These are phyloP conservation scores for Trametes cingulata DNA, from an alignment of 768 basidiomycete species.

Conservation along the genomic window DNA sequence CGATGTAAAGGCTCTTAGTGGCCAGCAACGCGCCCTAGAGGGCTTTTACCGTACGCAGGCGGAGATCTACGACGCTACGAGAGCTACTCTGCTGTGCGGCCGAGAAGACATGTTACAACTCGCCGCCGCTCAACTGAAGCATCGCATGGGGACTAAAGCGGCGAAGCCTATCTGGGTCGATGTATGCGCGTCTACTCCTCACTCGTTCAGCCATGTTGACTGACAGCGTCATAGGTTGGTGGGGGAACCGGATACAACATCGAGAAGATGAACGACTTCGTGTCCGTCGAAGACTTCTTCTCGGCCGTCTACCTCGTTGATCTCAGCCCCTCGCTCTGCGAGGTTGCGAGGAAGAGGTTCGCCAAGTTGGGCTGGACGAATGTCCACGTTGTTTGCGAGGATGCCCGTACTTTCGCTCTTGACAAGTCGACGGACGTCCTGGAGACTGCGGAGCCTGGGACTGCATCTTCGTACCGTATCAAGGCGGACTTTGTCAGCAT, in stretches of 20 bases:
- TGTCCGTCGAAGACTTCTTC: slow-evolving; percentile 62
- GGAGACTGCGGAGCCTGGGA: slow-evolving; percentile 25
- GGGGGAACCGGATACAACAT: slow-evolving; percentile 57
- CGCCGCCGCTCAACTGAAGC: slow-evolving; percentile 58
- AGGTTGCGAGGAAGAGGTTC: slow-evolving; percentile 70
- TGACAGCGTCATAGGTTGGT: not conserved
- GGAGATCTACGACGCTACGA: slow-evolving; percentile 69
- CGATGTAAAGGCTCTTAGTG: slow-evolving; percentile 7
- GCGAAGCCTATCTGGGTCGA: slow-evolving; percentile 71
- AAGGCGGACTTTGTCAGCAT: slow-evolving; percentile 47
- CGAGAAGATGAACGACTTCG: slow-evolving; percentile 67
- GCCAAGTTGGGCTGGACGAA: slow-evolving; percentile 70
- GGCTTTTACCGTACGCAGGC: slow-evolving; percentile 69
- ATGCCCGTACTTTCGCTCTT: slow-evolving; percentile 65
- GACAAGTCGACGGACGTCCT: slow-evolving; percentile 54
- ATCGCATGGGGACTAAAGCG: slow-evolving; percentile 42
- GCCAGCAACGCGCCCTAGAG: slow-evolving; percentile 31
- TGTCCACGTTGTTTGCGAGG: slow-evolving; percentile 70
- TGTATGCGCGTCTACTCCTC: slow-evolving; percentile 45
- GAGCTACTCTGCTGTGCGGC: slow-evolving; percentile 61
- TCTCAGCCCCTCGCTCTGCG: slow-evolving; percentile 68
- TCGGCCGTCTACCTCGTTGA: slow-evolving; percentile 74
- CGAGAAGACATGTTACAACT: slow-evolving; percentile 71
- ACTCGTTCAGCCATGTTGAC: not conserved
- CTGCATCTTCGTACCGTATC: slow-evolving; percentile 47